Evolutionary conservation across 2,329 filamentous ascomycete species (phyloP), one percentile per base, ranked within the genome.

Genomic region (Albophoma yamanashiensis): DNA sequence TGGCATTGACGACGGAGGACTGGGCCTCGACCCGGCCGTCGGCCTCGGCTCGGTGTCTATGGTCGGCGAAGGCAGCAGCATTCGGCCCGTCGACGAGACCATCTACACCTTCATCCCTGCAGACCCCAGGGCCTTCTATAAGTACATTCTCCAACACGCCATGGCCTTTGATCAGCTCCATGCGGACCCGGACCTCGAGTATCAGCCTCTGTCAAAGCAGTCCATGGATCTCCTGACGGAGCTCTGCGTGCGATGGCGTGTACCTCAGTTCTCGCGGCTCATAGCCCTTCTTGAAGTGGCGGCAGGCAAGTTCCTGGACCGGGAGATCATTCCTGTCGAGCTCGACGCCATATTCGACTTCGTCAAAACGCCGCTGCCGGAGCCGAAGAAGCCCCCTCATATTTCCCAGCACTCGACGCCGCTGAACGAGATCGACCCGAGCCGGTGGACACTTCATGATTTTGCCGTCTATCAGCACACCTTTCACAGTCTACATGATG

Each of bases 61-160:
- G 38, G 81, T 81, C 31, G 79, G 79, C 36, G 79, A 84, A 56
- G 71, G 70, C n/a, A 70, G 76, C 64, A 78, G 78, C 62, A 81
- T 82, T 61, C 76, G 80, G 59, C 71, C 77, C 39, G 79, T 85
- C 17, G 85, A 87, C 64, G 82, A 88, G 66, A 77, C 86, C 56
- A 82, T 87, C 57, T 97, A 93, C 71, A 94, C 89, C 0, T 99
- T 93, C 70, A 95, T 96, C 61, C 94, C 94, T 39, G 79, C 88
- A 40, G 91, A 97, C 64, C 84, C 93, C 38, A 84, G 92, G 67
- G 82, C 85, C 11, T 92, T 89, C 70, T 96, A 96, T 75, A 89
- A 90, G 69, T 86, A 88, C 59, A 88, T 97, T 62, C 76, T 96
- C 58, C 86, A 88, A 66, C 87, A 92, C 70, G 88, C 90, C 39